Percentiles rank a stretch among this genome's conserved stretches.
These are phyloP conservation scores for Pezicula carpinea DNA, from an alignment of 2,329 filamentous ascomycete genomes.

Conservation along the genomic window DNA sequence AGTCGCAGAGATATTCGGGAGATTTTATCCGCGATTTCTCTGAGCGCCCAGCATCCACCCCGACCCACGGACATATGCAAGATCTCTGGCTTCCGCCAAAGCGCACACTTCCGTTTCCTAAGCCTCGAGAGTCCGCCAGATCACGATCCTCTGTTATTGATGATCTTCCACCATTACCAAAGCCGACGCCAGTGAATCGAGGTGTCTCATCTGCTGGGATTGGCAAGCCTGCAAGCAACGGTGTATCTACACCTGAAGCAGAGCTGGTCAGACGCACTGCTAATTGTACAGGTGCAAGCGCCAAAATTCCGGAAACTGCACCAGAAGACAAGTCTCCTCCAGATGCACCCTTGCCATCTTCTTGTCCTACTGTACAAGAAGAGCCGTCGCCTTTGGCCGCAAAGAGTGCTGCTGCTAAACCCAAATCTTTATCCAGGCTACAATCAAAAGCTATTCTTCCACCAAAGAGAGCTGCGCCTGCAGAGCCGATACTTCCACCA, in stretches of 20 bases:
- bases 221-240: background rate
- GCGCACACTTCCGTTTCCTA: conserved; percentile 23
- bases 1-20: background rate
- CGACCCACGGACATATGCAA: conserved; percentile 1
- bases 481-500: conserved; percentile 4
- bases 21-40: background rate
- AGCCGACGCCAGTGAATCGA: conserved; percentile 16
- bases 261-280: conserved; percentile 6
- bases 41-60: conserved; percentile 13
- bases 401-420: conserved; percentile 11
- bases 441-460: conserved; percentile 14
- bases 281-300: background rate
- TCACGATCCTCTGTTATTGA: conserved; percentile 4
- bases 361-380: background rate
- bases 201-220: background rate
- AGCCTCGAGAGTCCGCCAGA: conserved; percentile 3
- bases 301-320: background rate
- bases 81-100: conserved; percentile 19
- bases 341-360: background rate
- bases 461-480: conserved; percentile 11
- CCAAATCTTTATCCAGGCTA: conserved; percentile 13
- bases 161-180: conserved; percentile 19
- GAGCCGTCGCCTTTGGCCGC: conserved; percentile 15
- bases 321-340: background rate
- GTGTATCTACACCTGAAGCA: background rate